Base-by-base conservation (phyloP, 1,139 yeast species). In the Taphrina confusa region DNA sequence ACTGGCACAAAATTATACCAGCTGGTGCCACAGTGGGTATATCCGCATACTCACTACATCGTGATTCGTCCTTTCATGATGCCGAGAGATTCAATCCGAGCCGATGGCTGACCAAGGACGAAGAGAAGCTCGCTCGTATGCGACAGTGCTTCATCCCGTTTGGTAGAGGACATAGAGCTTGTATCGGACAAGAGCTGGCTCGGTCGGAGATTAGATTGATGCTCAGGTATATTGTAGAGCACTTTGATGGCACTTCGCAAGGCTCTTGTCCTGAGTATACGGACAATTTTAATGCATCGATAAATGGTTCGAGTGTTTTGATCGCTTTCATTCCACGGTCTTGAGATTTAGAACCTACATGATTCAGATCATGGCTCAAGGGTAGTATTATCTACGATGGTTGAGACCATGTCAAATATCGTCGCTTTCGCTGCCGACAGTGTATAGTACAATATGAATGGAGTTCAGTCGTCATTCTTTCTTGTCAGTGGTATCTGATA, bases 201-300 rank as follows among this genome's bases (percentile, higher is more conserved):
- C 36, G 51, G 3, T 25, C 39, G 12, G 51, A 44, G 37, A 34
- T 54, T 4, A 45, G 58, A 23, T n/a, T 31, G 20, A 42, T 54
- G 45, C 12, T 54, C 8, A 11, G 23, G 5, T 27, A 37, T 16
- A 14, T 54, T 33, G 58, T 44, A 22, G 12, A 22, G 16, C 51
- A 18, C 8, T 54, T 40, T 12, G 58, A 54, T 14, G 58, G 58
- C 5, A 18, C 2, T 8, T 5, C 58, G 2, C 20, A 28, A 16
- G 51, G 58, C 1, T 6, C 30, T 2, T 9, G n/a, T 3, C 51
- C 51, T 5, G 44, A 31, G 2, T 54, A 36, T 33, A 16, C 20
- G 4, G 58, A 54, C 45, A 31, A 44, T 37, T 54, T 54, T n/a
- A 54, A 54, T 27, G 58, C 58, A 9, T 23, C 58, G n/a, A 52